Conservation (phyloP, 768 basidiomycete genomes). For the Phlegmacium glaucopus region DNA sequence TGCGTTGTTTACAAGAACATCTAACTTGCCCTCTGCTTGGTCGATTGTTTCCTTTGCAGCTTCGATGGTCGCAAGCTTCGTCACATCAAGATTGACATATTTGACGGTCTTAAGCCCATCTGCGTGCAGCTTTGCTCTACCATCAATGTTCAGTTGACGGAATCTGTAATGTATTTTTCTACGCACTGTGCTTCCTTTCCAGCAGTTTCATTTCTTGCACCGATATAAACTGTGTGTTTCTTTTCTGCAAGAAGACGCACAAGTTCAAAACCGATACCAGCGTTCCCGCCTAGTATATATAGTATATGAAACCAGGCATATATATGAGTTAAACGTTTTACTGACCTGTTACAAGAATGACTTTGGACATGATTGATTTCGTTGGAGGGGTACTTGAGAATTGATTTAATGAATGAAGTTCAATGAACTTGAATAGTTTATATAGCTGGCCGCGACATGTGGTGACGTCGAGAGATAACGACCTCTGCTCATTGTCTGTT, state of each 20-base stretch:
- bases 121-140: slow-evolving; percentile 28
- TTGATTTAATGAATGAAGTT: no score
- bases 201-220: slow-evolving; percentile 34
- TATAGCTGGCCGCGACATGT: no score
- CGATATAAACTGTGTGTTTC: slow-evolving; percentile 41
- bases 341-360: slow-evolving; percentile 39
- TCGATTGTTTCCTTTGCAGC: slow-evolving; percentile 34
- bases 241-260: slow-evolving; percentile 39
- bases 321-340: neutral
- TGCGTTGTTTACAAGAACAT: slow-evolving; percentile 46
- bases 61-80: slow-evolving; percentile 28
- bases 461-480: no score
- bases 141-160: neutral
- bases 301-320: neutral
- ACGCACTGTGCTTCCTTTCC: slow-evolving; percentile 40
- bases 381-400: no score
- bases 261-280: slow-evolving; percentile 45
- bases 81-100: slow-evolving; percentile 39
- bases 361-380: slow-evolving; percentile 29
- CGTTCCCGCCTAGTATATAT: slow-evolving; percentile 31
- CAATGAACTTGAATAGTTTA: no score
- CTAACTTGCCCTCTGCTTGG: slow-evolving; percentile 36
- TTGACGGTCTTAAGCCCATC: slow-evolving; percentile 29
- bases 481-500: no score
- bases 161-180: no score